Base-by-base conservation (phyloP, 768 basidiomycete genomes). In the Rhodotorula paludigena region DNA sequence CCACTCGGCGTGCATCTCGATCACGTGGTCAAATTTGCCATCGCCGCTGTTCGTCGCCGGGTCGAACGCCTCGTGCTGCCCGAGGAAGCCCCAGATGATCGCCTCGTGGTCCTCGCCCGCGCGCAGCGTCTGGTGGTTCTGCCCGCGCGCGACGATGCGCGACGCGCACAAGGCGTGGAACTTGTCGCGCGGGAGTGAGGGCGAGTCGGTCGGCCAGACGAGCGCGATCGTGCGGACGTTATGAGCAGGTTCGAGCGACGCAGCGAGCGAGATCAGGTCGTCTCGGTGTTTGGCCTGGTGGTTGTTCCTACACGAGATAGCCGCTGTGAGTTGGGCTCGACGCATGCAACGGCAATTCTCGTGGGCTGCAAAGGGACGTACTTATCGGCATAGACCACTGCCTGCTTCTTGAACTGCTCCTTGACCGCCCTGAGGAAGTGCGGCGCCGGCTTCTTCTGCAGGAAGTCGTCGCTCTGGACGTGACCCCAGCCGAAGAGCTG, bases 301-400 rank as follows among this genome's bases (percentile, higher is more conserved):
- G 77, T 97, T 98, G 78, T 99, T 98, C 72, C 92, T 86, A 45
- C 81, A 45, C 3, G 33, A 23, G 30, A 35, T n/a, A 30, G 49
- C 15, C 54, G 20, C 51, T 35, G 60, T 42, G 47, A 23, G 2
- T 28, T 16, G 6, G 30, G n/a, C 12, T 3, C 32, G 69, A 35
- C 15, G 1, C 4, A 28, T n/a, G n/a, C n/a, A n/a, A n/a, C n/a
- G n/a, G n/a, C n/a, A n/a, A n/a, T n/a, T n/a, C n/a, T n/a, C n/a
- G 55, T 33, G 14, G 52, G 28, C 48, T 38, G n/a, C 36, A 48
- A 36, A 28, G 57, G 23, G 18, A 78, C 86, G 59, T 73, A 91
- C 92, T 89, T 90, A 79, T 98, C 96, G 35, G 93, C 92, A 68
- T 90, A 89, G 32, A 98, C 93, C 1, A 97, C 85, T 65, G 89